Evolutionary conservation across 2,329 filamentous ascomycete species (phyloP).

Genomic region (Cladosporium sp.): DNA sequence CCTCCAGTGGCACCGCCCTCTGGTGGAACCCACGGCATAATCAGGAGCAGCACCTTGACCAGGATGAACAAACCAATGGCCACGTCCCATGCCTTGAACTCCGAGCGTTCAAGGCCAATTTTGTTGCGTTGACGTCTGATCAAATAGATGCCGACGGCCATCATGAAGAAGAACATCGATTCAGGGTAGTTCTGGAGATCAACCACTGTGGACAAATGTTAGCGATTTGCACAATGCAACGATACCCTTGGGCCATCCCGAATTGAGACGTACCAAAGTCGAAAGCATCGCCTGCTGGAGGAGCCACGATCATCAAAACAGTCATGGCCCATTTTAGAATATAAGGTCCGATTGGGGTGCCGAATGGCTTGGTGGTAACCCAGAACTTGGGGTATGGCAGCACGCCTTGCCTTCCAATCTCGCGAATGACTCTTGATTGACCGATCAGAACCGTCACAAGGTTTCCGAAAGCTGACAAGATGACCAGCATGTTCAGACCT

Average conservation of each 20-base stretch:
- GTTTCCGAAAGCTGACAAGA: constrained; percentile 56
- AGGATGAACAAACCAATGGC: constrained; percentile 56
- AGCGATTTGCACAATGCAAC: not conserved
- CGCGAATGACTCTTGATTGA: constrained; percentile 53
- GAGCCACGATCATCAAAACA: constrained; percentile 55
- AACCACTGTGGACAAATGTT: constrained; percentile 10
- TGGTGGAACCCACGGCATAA: constrained; percentile 70
- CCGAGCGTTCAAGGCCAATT: constrained; percentile 43
- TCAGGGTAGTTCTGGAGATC: constrained; percentile 53
- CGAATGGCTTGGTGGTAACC: constrained; percentile 59
- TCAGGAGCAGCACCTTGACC: constrained; percentile 57
- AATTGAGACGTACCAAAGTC: constrained; percentile 42
- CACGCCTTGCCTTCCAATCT: constrained; percentile 59
- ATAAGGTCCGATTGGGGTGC: constrained; percentile 58
- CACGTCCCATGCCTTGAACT: constrained; percentile 57
- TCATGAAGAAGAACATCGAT: constrained; percentile 53
- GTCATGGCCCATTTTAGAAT: constrained; percentile 55
- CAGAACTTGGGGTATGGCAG: constrained; percentile 58
- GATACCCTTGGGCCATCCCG: not conserved
- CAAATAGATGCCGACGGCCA: constrained; percentile 55
- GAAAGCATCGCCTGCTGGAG: constrained; percentile 58
- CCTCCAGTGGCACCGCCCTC: constrained; percentile 54
- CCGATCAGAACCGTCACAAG: constrained; percentile 53
- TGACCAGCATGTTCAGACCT: constrained; percentile 54
- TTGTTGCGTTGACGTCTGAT: constrained; percentile 52